Evolutionary conservation across 1,139 yeast genomes (phyloP).

Genomic region (Groenewaldozyma auringiensis): DNA sequence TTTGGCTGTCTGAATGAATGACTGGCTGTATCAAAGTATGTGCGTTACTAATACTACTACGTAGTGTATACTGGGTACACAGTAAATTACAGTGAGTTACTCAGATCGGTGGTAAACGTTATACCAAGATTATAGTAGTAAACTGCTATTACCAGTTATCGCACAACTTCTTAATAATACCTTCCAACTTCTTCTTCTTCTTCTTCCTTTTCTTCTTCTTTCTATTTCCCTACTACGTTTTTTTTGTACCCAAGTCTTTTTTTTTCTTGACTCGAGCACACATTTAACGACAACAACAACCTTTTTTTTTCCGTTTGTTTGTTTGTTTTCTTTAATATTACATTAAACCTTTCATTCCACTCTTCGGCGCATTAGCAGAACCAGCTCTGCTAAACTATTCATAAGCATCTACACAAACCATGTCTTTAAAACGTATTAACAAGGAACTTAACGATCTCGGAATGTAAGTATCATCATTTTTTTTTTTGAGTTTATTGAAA

Average conservation of each 20-base stretch:
- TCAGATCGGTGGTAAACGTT: too few relatives aligned
- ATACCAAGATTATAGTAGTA: background rate
- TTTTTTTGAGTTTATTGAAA: too few relatives aligned
- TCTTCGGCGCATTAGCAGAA: too few relatives aligned
- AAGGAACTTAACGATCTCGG: constrained; percentile 93
- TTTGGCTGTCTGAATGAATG: too few relatives aligned
- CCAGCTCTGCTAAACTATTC: too few relatives aligned
- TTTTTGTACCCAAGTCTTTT: background rate
- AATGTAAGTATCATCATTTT: constrained; percentile 50
- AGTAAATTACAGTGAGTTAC: too few relatives aligned
- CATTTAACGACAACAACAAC: background rate
- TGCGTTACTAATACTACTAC: too few relatives aligned
- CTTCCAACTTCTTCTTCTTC: constrained; percentile 12
- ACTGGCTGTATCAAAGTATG: too few relatives aligned
- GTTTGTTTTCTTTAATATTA: background rate
- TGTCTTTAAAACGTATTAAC: constrained; percentile 93
- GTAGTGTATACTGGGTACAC: too few relatives aligned
- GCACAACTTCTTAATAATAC: constrained; percentile 14
- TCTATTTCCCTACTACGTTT: background rate
- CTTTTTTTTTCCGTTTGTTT: background rate
- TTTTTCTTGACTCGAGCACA: background rate
- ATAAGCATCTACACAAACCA: constrained; percentile 21
- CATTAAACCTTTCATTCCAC: too few relatives aligned
- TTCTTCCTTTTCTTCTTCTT: background rate
- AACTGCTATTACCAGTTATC: background rate